Conservation (phyloP, 257 asterid species). For the Dorcoceras hygrometricum region DNA sequence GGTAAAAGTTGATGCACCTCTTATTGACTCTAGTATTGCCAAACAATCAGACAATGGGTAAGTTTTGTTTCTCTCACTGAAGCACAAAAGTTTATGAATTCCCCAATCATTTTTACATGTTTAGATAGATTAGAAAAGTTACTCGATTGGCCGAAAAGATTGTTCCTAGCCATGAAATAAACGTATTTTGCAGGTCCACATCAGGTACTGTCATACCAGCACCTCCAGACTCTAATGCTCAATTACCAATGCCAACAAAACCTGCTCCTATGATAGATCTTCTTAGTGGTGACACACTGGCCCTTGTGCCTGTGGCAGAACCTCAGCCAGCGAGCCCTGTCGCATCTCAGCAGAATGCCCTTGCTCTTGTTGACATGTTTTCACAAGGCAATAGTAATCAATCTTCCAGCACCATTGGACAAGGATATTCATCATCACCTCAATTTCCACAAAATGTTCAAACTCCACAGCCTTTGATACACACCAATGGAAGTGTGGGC, state of each 20-base stretch:
- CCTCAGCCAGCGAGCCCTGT: constrained; percentile 69
- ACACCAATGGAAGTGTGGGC: constrained; percentile 57
- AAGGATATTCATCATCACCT: constrained; percentile 51
- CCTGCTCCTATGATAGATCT: constrained; percentile 73
- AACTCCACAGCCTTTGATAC: constrained; percentile 41
- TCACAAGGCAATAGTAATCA: constrained; percentile 44
- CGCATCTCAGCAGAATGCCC: constrained; percentile 78
- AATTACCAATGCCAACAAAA: constrained; percentile 47
- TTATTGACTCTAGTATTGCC: constrained; percentile 75
- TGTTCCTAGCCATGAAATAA: background rate
- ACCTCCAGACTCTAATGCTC: constrained; percentile 53
- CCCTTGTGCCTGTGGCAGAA: constrained; percentile 83
- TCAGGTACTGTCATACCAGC: constrained; percentile 59
- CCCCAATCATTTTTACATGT: constrained; percentile 13
- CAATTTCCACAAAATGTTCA: constrained; percentile 55
- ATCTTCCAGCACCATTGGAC: constrained; percentile 45
- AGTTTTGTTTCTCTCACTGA: constrained; percentile 24
- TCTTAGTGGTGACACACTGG: constrained; percentile 89
- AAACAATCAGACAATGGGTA: constrained; percentile 62
- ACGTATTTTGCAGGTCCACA: constrained; percentile 49
- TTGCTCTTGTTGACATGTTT: constrained; percentile 90
- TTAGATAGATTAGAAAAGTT: background rate
- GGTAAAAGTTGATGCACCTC: constrained; percentile 67
- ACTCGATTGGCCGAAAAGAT: background rate
- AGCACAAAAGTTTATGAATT: constrained; percentile 10